These are phyloP conservation scores for Reticulomyxa filosa DNA, from an alignment of 78 protist genomes.

Conservation along the genomic window DNA sequence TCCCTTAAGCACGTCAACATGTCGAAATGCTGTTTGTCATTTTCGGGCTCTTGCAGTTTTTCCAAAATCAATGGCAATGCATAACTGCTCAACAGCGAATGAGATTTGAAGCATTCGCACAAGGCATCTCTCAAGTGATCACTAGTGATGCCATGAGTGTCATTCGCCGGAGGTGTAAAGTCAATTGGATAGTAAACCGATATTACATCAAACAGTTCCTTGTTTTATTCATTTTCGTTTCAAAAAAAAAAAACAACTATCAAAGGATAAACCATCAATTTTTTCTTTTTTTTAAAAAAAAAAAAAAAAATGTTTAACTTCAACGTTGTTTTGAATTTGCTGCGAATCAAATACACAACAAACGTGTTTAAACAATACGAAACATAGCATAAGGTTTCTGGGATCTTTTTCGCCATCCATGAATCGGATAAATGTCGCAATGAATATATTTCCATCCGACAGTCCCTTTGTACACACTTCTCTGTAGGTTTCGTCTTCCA, in stretches of 20 bases:
- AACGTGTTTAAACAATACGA: conserved; percentile 7
- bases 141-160: conserved; percentile 25
- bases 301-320: too few species aligned
- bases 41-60: neutral
- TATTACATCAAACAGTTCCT: conserved; percentile 45
- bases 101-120: neutral
- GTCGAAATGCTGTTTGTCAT: too few species aligned
- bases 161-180: conserved; percentile 60
- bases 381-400: conserved; percentile 45
- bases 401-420: conserved; percentile 86
- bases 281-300: too few species aligned
- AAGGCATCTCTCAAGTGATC: neutral
- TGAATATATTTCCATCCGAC: too few species aligned
- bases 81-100: neutral
- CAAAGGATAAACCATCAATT: too few species aligned
- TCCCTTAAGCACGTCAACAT: too few species aligned
- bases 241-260: too few species aligned
- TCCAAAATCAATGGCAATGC: neutral
- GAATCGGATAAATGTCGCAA: conserved; percentile 33
- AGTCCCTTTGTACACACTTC: too few species aligned
- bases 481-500: too few species aligned
- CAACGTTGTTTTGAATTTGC: too few species aligned
- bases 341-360: neutral
- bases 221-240: too few species aligned
- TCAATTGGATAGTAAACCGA: conserved; percentile 63